Evolutionary conservation across 2,329 filamentous ascomycete species (phyloP), one percentile per base, ranked within the genome.

Genomic region (Apiospora arundinis): DNA sequence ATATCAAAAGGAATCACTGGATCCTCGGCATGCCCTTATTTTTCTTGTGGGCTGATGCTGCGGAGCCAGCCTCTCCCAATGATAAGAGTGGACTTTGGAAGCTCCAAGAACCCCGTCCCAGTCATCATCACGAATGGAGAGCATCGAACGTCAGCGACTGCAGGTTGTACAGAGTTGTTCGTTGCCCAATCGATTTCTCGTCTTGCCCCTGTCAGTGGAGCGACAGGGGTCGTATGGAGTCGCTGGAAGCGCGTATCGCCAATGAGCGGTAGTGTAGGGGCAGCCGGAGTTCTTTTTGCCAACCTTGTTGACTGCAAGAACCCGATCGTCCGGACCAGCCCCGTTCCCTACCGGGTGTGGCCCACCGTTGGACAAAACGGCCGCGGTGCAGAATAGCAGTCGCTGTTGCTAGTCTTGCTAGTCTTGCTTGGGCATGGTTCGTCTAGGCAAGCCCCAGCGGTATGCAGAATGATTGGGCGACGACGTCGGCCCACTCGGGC

Each of bases 231-330:
- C 32, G 56, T 63, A 63, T 63, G 56, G 56, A 63, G 37, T n/a
- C 28, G 4, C 37, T 63, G 56, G 32, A 40, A 21, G 56, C 56
- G 56, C 56, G 56, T 63, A 63, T 63, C 56, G 56, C 56, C 56
- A 63, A 63, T 63, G 56, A 40, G 56, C 56, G 56, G 5, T 12
- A 2, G 32, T 63, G 32, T 40, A 63, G 56, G 56, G 56, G 52
- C 25, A 32, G 56, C 56, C 18, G 18, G 32, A 40, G 18, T 63
- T 37, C 28, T 63, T 63, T 40, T 63, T 63, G 18, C 32, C 56
- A 63, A 63, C 56, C 56, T 63, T 63, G 56, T 63, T 63, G 40
- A n/a, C 56, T 63, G 56, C 32, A 63, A 63, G 56, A 63, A 63
- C 56, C 56, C 56, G 56, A 63, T 63, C 56, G 56, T 40, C 32